These are phyloP conservation scores for Yamadazyma paraphyllophila DNA, from an alignment of 805 yeast species.

Conservation along the genomic window DNA sequence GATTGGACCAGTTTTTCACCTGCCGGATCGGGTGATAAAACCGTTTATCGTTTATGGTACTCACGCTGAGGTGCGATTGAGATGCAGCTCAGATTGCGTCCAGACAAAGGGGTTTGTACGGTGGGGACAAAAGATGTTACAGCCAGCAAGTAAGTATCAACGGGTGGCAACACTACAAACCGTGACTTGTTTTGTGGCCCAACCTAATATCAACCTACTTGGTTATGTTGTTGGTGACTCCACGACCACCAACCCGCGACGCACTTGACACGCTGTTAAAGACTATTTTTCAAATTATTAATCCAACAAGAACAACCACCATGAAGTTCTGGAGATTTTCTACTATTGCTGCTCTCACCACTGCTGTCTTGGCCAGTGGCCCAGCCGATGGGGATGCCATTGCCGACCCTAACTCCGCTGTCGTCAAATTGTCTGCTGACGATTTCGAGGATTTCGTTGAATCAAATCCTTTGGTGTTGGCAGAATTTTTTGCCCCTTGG, in stretches of 20 bases:
- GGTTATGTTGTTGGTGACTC: not conserved
- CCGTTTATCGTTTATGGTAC: too few relatives aligned
- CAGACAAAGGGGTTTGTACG: too few relatives aligned
- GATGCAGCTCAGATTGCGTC: too few relatives aligned
- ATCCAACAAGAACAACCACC: slow-evolving; percentile 1
- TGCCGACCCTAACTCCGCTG: slow-evolving; percentile 84
- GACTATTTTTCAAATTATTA: slow-evolving; percentile 2
- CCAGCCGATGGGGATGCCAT: slow-evolving; percentile 56
- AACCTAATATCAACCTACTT: not conserved
- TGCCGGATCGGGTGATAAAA: too few relatives aligned
- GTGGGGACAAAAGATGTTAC: too few relatives aligned
- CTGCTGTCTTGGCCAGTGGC: slow-evolving; percentile 37
- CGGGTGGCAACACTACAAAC: too few relatives aligned
- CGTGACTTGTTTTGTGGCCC: not conserved
- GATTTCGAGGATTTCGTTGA: slow-evolving; percentile 64
- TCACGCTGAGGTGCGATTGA: too few relatives aligned
- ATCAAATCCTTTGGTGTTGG: slow-evolving; percentile 74
- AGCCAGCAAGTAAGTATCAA: too few relatives aligned
- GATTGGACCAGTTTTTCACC: too few relatives aligned
- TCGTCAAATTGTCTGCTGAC: slow-evolving; percentile 69
- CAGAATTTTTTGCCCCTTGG: slow-evolving; percentile 96
- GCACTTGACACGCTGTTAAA: slow-evolving; percentile 8
- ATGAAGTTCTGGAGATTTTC: slow-evolving; percentile 45
- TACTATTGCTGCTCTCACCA: slow-evolving; percentile 38
- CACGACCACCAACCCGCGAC: not conserved